Percentiles rank a stretch among this genome's conserved stretches.
phyloP scores from a whole-genome alignment of 2,329 filamentous ascomycete genomes.

The Zopfia rhizophila region DNA sequence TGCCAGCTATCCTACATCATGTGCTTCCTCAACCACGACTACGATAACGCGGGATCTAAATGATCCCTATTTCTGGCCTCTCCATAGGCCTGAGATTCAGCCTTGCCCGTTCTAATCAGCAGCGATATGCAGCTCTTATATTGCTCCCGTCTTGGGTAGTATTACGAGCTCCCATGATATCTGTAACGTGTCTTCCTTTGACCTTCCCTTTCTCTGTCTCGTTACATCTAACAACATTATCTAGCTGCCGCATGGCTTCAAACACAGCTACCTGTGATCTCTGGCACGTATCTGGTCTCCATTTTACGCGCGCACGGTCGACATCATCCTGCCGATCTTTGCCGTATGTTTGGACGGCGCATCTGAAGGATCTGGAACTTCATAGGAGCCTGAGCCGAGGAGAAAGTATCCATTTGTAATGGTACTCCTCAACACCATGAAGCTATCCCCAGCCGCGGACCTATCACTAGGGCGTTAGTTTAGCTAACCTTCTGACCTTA shows the following conservation, averaged over 20 bases:
- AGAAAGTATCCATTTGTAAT: constrained; percentile 17
- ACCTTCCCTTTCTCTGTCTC: constrained; percentile 18
- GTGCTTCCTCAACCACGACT: constrained; percentile 23
- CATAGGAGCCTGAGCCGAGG: background rate
- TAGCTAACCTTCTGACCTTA: constrained; percentile 20
- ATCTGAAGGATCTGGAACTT: constrained; percentile 1
- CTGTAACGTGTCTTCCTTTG: constrained; percentile 25
- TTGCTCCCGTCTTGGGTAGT: constrained; percentile 38
- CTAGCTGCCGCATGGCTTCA: constrained; percentile 14
- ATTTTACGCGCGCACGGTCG: constrained; percentile 11
- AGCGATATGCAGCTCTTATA: constrained; percentile 24
- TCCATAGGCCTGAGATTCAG: constrained; percentile 7
- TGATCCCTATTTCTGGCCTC: constrained; percentile 17
- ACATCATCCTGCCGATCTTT: constrained; percentile 15
- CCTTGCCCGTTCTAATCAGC: constrained; percentile 6
- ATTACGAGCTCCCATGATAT: constrained; percentile 27
- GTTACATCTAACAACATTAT: constrained; percentile 32
- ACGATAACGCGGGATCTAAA: constrained; percentile 28
- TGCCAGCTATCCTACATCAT: constrained; percentile 28
- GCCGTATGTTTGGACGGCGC: background rate
- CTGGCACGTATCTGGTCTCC: constrained; percentile 8
- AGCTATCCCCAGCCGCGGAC: constrained; percentile 13
- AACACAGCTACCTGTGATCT: constrained; percentile 10
- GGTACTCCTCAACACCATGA: constrained; percentile 20
- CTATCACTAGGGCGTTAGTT: constrained; percentile 2